Conservation (phyloP, 83 land plant genomes). For the Diphasiastrum complanatum region DNA sequence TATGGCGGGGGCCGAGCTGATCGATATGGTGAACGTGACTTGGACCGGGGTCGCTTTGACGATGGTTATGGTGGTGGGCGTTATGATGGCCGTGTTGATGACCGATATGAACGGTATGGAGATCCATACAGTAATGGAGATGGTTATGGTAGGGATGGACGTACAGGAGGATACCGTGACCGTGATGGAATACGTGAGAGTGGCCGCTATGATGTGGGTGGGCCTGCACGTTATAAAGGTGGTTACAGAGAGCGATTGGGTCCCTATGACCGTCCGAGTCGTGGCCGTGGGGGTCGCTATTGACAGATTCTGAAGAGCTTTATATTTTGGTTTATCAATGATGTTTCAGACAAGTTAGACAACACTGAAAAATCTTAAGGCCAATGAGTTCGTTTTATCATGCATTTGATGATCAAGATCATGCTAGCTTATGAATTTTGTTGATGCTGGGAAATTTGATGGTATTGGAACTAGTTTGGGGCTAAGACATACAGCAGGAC, state of each 20-base stretch:
- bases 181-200: constrained; percentile 4
- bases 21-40: constrained; percentile 43
- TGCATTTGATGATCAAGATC: too few species aligned
- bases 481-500: too few species aligned
- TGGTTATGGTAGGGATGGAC: constrained; percentile 22
- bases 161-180: background rate
- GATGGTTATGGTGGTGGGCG: constrained; percentile 46
- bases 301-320: too few species aligned
- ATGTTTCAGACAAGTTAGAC: too few species aligned
- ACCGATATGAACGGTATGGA: constrained; percentile 45
- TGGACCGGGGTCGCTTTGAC: constrained; percentile 30
- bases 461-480: too few species aligned
- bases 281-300: constrained; percentile 3
- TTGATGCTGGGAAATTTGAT: too few species aligned
- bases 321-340: too few species aligned
- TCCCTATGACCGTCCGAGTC: constrained; percentile 67
- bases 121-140: constrained; percentile 30
- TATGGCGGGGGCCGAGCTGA: constrained; percentile 40
- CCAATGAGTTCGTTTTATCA: too few species aligned
- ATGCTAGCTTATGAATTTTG: too few species aligned
- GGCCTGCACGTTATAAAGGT: constrained; percentile 43
- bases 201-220: constrained; percentile 34
- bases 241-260: constrained; percentile 50
- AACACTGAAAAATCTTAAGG: too few species aligned
- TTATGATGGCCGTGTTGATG: constrained; percentile 19